Evolutionary conservation across 768 basidiomycete species (phyloP), one percentile per base, ranked within the genome.

Genomic region (Lactarius indigo): DNA sequence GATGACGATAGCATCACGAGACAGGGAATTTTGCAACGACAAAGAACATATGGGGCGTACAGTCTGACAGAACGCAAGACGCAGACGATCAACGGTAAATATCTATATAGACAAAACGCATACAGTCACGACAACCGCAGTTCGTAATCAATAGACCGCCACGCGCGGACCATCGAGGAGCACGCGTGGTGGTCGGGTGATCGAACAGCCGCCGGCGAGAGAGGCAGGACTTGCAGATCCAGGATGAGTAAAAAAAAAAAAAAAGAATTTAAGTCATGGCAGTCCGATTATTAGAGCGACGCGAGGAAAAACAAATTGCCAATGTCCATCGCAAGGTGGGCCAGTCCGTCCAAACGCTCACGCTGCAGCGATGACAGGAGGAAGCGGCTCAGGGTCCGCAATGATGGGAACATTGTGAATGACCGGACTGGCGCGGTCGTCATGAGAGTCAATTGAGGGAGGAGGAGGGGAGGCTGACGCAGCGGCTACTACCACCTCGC

Each of bases 321-420:
- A 58, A 33, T 57, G 15, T 35, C 35, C 10, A n/a, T n/a, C 31
- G 44, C 10, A 28, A 35, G 33, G 20, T 12, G 5, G 35, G 13
- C 42, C 20, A 23, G 18, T 17, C 47, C 31, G 55, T 10, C 63
- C 17, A 33, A 30, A 58, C 5, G 18, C 9, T 69, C 42, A 70
- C n/a, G 61, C 68, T 30, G 70, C 68, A 13, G 70, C 70, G 12
- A 70, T 69, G 44, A 70, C 70, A 20, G 68, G 70, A 47, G 70
- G 70, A 39, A 65, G 64, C 39, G 68, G 63, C 37, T 63, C 69
- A 15, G 35, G 33, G 30, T 44, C 52, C 50, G 50, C 63, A 57
- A 2, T 35, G 33, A 39, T 52, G 26, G 66, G 35, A 39, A 18
- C 47, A 28, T 50, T 64, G 33, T 68, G 66, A 9, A 41, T 58